Evolutionary conservation across 495 filamentous ascomycete species (phyloP), one percentile per base, ranked within the genome.

Genomic region (Neohortaea acidophila): DNA sequence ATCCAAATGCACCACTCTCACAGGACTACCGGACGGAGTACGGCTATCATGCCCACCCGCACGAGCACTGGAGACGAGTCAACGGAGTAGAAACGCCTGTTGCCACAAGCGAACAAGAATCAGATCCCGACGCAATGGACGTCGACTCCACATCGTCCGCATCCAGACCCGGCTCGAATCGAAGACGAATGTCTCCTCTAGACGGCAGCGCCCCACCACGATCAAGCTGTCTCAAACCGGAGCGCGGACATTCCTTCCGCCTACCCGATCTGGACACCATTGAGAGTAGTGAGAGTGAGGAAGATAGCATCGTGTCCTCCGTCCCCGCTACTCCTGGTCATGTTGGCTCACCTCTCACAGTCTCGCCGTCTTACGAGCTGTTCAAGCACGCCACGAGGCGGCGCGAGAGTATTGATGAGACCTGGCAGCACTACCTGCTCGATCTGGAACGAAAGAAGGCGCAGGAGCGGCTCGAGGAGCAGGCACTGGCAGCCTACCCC

Each of bases 371-470:
- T 12, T 38, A 39, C 39, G 26, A 39, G n/a, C 44, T 55, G 34
- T 55, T 53, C 31, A 61, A 59, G 45, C 53, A 61, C 38, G 64
- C 60, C 39, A 60, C 51, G 1, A 61, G 58, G 20, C 60, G 56
- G 42, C 56, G 60, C 51, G 75, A 63, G 65, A 79, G 63, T 61
- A 75, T 73, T 35, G 76, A 86, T 56, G 75, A 75, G 24, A 64
- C 70, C 42, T 75, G 80, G 41, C 75, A 76, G 30, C 75, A 75
- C 10, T 85, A 84, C 47, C 57, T 92, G 27, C 67, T 87, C 13
- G 72, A 77, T 15, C 60, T 92, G 36, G 81, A 82, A 15, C 78
- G 79, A 26, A 70, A 68, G 36, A 77, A 81, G 41, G 81, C 81
- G 11, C 75, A 86, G 53, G 73, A 73, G 53, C 76, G 86, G 53